phyloP scores from a whole-genome alignment of 495 filamentous ascomycete genomes.

The Penicillium silybi region DNA sequence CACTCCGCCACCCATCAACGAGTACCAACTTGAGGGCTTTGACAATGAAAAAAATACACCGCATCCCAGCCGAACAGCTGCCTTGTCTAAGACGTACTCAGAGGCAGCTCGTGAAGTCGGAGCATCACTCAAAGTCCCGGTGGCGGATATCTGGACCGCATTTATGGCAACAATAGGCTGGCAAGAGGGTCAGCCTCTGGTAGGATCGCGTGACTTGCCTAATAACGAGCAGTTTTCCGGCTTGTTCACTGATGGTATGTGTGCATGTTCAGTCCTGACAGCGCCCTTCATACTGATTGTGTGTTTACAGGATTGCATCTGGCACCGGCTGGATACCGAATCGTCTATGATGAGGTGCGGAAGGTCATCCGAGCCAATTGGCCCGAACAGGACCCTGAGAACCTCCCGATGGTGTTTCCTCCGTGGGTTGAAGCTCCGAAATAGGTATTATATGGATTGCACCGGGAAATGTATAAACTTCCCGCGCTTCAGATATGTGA shows the following conservation, averaged over 20 bases:
- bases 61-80: conserved; percentile 56
- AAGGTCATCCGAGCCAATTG: conserved; percentile 49
- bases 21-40: conserved; percentile 57
- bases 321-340: conserved; percentile 53
- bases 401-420: conserved; percentile 51
- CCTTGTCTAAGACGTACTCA: conserved; percentile 64
- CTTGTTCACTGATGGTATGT: conserved; percentile 58
- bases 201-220: conserved; percentile 49
- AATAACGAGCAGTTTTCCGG: conserved; percentile 45
- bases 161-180: conserved; percentile 64
- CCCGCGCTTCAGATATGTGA: neutral
- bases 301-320: conserved; percentile 57
- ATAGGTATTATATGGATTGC: conserved; percentile 11
- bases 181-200: conserved; percentile 52
- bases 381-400: conserved; percentile 56
- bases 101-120: conserved; percentile 65
- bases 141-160: conserved; percentile 71
- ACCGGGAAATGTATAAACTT: neutral
- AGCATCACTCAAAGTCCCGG: conserved; percentile 54
- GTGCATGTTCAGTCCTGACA: neutral
- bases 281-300: conserved; percentile 7
- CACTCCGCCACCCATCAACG: conserved; percentile 75
- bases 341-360: conserved; percentile 55
- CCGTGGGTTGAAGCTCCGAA: conserved; percentile 48
- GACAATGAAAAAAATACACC: conserved; percentile 17